Evolutionary conservation across 225 moss, liverwort and hornwort genomes (phyloP).

Genomic region (Thuidium tamariscinum): DNA sequence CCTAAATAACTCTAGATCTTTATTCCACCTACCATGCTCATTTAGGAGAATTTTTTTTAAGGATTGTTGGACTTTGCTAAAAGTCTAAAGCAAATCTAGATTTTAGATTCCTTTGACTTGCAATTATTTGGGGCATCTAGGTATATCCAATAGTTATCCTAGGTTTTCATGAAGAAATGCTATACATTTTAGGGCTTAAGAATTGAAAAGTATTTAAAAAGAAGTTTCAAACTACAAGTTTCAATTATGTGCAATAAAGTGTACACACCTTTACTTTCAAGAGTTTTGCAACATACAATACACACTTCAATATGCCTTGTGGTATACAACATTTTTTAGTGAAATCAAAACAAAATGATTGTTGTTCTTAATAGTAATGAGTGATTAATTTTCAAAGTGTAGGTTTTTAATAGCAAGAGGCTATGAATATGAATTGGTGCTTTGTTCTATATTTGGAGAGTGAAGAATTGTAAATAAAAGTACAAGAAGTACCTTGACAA

Average conservation of each 20-base stretch:
- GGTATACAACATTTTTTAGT: too few relatives aligned
- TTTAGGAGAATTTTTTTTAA: background rate
- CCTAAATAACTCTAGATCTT: background rate
- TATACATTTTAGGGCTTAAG: accelerated
- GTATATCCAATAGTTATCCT: background rate
- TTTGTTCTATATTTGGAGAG: too few relatives aligned
- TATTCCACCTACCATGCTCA: accelerated
- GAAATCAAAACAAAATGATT: too few relatives aligned
- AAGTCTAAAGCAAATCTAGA: background rate
- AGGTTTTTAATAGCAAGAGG: too few relatives aligned
- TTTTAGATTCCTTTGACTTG: background rate
- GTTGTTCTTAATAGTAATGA: too few relatives aligned
- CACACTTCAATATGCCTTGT: background rate
- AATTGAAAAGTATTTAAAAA: background rate
- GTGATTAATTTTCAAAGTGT: too few relatives aligned
- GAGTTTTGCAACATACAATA: background rate
- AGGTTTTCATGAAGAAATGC: background rate
- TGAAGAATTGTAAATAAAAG: too few relatives aligned
- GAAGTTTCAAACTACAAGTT: background rate
- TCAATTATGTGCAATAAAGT: background rate
- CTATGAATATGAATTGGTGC: too few relatives aligned
- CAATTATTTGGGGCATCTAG: background rate
- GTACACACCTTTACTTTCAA: background rate
- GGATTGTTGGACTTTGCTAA: background rate
- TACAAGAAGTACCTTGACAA: too few relatives aligned